A percentile compares a stretch with the other conserved stretches of the same genome.
phyloP scores from a whole-genome alignment of 306 rosid genomes.

The Prunus kanzakura region DNA sequence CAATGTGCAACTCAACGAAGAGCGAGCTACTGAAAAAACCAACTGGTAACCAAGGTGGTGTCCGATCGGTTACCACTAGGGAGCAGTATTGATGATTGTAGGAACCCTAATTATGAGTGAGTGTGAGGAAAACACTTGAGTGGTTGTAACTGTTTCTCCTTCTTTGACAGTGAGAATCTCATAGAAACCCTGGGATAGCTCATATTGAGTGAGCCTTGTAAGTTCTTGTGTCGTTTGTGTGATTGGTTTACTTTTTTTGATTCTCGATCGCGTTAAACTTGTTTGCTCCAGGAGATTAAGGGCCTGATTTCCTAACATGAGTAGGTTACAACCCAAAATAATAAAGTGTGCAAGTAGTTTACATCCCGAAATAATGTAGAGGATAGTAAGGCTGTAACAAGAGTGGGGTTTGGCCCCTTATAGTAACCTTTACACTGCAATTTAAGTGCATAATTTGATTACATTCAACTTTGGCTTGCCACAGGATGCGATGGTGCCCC shows the following conservation, averaged over 20 bases:
- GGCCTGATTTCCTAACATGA: too few relatives aligned
- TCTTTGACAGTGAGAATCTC: too few relatives aligned
- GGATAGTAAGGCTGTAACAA: background rate
- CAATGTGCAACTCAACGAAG: background rate
- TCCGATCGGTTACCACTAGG: too few relatives aligned
- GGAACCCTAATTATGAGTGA: background rate
- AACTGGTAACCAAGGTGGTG: too few relatives aligned
- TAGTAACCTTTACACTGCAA: background rate
- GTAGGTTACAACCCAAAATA: background rate
- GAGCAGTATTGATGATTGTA: too few relatives aligned
- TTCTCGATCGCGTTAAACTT: background rate
- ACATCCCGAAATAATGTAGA: background rate
- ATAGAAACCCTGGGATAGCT: background rate
- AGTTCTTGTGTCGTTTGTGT: background rate
- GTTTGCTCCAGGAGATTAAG: background rate
- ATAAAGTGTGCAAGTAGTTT: background rate
- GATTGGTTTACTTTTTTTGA: background rate
- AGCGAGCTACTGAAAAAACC: too few relatives aligned
- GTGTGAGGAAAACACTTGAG: background rate
- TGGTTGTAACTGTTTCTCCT: too few relatives aligned
- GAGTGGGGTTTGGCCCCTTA: background rate
- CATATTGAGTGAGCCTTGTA: background rate
- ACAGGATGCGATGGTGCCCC: constrained; percentile 61
- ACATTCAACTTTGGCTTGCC: constrained; percentile 8
- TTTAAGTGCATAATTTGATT: background rate